These are phyloP conservation scores for Clitocybe nebularis DNA, from an alignment of 1,284 basidiomycete genomes.

Conservation along the genomic window DNA sequence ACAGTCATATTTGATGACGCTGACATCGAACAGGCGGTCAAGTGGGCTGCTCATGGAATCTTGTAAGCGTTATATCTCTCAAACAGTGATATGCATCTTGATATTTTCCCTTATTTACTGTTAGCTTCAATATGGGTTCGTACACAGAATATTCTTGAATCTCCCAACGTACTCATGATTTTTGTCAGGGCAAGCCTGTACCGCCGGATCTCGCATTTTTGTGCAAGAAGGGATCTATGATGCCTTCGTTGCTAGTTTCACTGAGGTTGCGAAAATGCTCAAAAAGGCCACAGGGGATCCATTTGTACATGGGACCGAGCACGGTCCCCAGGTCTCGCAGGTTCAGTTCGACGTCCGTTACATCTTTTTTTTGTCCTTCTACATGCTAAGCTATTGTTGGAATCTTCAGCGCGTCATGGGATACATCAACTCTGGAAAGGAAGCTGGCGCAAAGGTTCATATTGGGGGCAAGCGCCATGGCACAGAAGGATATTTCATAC, in stretches of 20 bases:
- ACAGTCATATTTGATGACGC: constrained; percentile 77
- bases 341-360: constrained; percentile 56
- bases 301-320: constrained; percentile 65
- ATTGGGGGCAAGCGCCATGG: constrained; percentile 77
- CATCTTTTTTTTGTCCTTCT: constrained; percentile 21
- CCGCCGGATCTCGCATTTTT: constrained; percentile 81
- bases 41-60: constrained; percentile 79
- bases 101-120: constrained; percentile 58
- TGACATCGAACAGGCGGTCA: constrained; percentile 73
- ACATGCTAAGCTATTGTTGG: neutral
- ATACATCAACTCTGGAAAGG: constrained; percentile 84
- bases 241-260: constrained; percentile 59
- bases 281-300: constrained; percentile 68
- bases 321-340: constrained; percentile 88
- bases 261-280: constrained; percentile 45
- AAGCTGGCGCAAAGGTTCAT: constrained; percentile 79
- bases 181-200: constrained; percentile 65
- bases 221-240: constrained; percentile 83
- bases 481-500: constrained; percentile 67
- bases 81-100: constrained; percentile 26
- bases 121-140: constrained; percentile 40
- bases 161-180: constrained; percentile 1
- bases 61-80: constrained; percentile 47
- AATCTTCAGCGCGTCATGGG: constrained; percentile 30
- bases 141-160: too few species aligned